Base-by-base conservation (phyloP, 2,329 filamentous ascomycete species). In the Acarospora socialis region DNA sequence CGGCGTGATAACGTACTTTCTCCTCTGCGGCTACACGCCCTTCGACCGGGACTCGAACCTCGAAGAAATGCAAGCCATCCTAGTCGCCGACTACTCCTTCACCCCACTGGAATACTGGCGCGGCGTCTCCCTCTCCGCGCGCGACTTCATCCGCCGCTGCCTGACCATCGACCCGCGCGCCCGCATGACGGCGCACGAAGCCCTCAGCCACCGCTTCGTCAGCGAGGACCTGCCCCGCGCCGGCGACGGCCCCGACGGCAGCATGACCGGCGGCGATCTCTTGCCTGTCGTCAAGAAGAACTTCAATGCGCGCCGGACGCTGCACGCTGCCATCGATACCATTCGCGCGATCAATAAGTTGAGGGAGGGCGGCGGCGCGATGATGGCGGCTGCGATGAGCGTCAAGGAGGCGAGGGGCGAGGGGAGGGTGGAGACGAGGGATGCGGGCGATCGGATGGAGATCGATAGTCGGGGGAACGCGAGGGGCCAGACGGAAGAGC, bases 61-160 rank as follows among this genome's bases (percentile, higher is more conserved):
- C 50, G 90, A 98, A 62, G 90, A 98, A 62, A 95, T 98, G 87
- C 87, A 95, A 62, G 90, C 90, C 46, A 98, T 98, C 52, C 73
- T 95, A 35, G 81, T 84, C 40, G 90, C 90, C 37, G 87, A 95
- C 61, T 98, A 95, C 65, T 81, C 75, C 50, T 98, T 95, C 57
- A 87, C 82, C 3, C 90, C 90, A 2, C 61, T 81, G 39, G 87
- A 94, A 54, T 95, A 95, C 66, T 98, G 90, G 90, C 80, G 86
- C 40, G 83, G 82, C 38, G 87, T 98, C 40, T 92, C 83, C 15
- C 67, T 77, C 32, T 70, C 74, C 29, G 81, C 87, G 24, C 81
- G 92, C 48, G 81, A 92, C 45, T 98, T 98, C 57, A 93, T 98
- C 60, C 75, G 77, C 45, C 70, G 75, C 41, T 98, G 90, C 52